Base-by-base conservation (phyloP, 139 green algal species). In the Raphidocelis subcapitata region DNA sequence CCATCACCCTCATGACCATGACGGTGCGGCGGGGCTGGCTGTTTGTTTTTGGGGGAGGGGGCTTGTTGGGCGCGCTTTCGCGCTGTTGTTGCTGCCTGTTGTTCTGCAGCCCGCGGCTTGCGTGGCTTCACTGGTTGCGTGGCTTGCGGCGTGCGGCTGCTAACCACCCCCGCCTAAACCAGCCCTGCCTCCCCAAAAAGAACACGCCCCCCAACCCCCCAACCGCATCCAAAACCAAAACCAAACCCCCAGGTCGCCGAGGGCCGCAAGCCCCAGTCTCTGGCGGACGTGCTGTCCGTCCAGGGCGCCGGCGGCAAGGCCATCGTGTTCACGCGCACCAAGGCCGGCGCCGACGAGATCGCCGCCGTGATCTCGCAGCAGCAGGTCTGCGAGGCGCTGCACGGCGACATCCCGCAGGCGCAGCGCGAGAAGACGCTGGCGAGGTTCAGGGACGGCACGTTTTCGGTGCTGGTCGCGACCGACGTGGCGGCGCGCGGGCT, bases 261-360 rank as follows among this genome's bases (percentile, higher is more conserved):
- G 5, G 2, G 57, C 2, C 69, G 81, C 62, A 93, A 91, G 79
- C 61, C 74, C 5, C 78, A 69, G 36, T 82, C 97, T 32, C 82
- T 99, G 36, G 77, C 90, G 35, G 94, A 98, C 81, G 63, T 97
- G 41, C 87, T 99, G 29, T 92, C 82, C 0, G 85, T 97, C 24
- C 86, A 99, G 60, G 85, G 69, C 31, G 80, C 67, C 20, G 86
- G 83, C 51, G 91, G 90, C 76, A 96, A 96, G 72, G 86, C 90
- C 73, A 98, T 99, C 62, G 84, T 98, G 1, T 99, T 99, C 82
- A 93, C 90, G 2, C 91, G 97, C 65, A 99, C 95, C 70, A 99
- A 99, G 87, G 81, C 85, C 44, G 88, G 94, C 62, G 88, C 86
- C 28, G 90, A 97, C 66, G 92, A 98, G 79, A 81, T 98, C 52